Base-by-base conservation (phyloP, 345 rosid species). In the Euphorbia peplus region DNA sequence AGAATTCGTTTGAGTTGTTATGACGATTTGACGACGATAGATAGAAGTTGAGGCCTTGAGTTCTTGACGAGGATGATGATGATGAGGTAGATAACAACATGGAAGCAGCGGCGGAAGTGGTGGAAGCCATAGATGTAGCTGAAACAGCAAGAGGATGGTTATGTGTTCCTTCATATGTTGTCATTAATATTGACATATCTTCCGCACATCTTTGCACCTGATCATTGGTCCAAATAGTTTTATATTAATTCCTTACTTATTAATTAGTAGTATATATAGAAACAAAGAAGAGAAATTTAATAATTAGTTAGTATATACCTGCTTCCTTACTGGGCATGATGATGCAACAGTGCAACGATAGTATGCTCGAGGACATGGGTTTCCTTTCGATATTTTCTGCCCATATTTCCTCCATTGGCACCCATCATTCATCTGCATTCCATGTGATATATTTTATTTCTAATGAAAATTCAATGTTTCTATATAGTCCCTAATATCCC, bases 331-430 rank as follows among this genome's bases (percentile, higher is more conserved):
- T 2, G 98, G 97, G 72, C 98, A 93, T 10, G 88, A 76, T 54
- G 91, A 83, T 64, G 88, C 91, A 67, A 84, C 76, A 4, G 97
- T 93, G 75, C 98, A 93, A 8, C 97, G 97, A 74, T 91, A 91
- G 74, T 93, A 93, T 16, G 96, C 98, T 72, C 98, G 86, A 47
- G 98, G 98, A 66, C 98, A 91, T 10, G 98, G 98, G 51, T 93
- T 93, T 42, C 97, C 98, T 80, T 91, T 93, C 0, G 97, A 80
- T 63, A 90, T 86, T 77, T 93, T 93, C 64, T 93, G 98, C 18
- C 98, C 98, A 71, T 93, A 93, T 78, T 93, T 93, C 63, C 98
- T 84, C 98, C 98, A 93, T 58, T 91, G 98, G 68, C 98, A 93
- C 13, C 98, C 98, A 70, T 93, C 98, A 60, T 83, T 91, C 92